A percentile compares a stretch with the other conserved stretches of the same genome.
phyloP scores from a whole-genome alignment of 768 basidiomycete genomes.

The Amanita phalloides region DNA sequence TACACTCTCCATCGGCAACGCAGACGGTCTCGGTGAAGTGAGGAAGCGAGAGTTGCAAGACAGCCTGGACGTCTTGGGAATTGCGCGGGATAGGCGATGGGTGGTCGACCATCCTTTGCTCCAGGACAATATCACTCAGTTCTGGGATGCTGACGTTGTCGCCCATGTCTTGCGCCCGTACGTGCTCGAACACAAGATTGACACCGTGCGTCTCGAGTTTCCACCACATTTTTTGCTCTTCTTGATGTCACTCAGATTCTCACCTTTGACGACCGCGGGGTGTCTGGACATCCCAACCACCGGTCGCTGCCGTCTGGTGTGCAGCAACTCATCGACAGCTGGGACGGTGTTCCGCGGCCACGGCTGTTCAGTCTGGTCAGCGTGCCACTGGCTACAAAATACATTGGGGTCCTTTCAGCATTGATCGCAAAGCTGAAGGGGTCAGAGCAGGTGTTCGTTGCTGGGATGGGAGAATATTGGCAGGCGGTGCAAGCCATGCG shows the following conservation, averaged over 20 bases:
- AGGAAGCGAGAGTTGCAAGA: constrained; percentile 47
- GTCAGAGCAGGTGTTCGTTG: constrained; percentile 36
- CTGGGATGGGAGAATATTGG: constrained; percentile 44
- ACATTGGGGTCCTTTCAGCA: constrained; percentile 43
- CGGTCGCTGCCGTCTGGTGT: constrained; percentile 53
- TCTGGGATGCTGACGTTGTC: constrained; percentile 56
- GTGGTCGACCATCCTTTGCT: constrained; percentile 71
- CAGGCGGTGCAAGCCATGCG: constrained; percentile 58
- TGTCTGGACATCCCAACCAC: constrained; percentile 88
- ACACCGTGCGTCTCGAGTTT: constrained; percentile 34
- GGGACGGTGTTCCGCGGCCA: constrained; percentile 15
- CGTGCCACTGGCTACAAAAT: constrained; percentile 47
- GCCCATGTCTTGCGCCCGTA: constrained; percentile 49
- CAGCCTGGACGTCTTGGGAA: constrained; percentile 61
- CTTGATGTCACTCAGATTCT: constrained; percentile 43
- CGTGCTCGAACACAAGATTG: constrained; percentile 46
- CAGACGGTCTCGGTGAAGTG: constrained; percentile 59
- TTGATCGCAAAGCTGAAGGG: constrained; percentile 28
- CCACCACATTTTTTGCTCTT: not conserved
- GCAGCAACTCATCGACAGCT: constrained; percentile 26
- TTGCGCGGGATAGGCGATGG: constrained; percentile 42
- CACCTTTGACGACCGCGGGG: constrained; percentile 70
- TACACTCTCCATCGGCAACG: constrained; percentile 73
- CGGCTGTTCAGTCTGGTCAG: constrained; percentile 53
- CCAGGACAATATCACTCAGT: constrained; percentile 60